Evolutionary conservation across 2,329 filamentous ascomycete genomes (phyloP).

Genomic region (Periconia sp.): DNA sequence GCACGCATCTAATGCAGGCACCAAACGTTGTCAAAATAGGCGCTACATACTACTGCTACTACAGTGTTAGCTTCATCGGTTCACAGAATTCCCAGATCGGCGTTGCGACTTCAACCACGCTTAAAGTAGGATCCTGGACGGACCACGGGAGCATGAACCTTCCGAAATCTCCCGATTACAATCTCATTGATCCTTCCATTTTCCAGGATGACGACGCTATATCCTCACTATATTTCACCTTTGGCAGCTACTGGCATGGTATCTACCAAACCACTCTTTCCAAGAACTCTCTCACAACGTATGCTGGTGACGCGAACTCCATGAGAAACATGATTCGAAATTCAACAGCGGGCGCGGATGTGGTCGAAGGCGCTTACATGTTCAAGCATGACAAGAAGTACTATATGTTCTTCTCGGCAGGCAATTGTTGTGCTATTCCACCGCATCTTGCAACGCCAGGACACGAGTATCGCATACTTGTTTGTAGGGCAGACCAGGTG

Average conservation of each 20-base stretch:
- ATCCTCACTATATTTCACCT: constrained; percentile 58
- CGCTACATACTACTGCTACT: constrained; percentile 65
- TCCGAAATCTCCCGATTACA: constrained; percentile 43
- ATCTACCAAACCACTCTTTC: constrained; percentile 65
- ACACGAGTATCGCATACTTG: constrained; percentile 67
- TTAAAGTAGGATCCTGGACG: constrained; percentile 63
- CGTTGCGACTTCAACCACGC: constrained; percentile 53
- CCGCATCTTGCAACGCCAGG: constrained; percentile 55
- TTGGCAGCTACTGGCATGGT: constrained; percentile 71
- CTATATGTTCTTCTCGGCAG: constrained; percentile 67
- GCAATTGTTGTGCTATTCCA: constrained; percentile 65
- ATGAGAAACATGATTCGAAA: constrained; percentile 27
- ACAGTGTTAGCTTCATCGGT: constrained; percentile 65
- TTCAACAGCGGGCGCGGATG: constrained; percentile 21
- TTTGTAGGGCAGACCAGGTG: constrained; percentile 61
- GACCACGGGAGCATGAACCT: constrained; percentile 60
- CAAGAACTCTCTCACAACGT: not conserved
- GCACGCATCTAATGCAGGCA: constrained; percentile 53
- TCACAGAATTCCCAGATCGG: constrained; percentile 67
- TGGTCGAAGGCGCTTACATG: constrained; percentile 60
- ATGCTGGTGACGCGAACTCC: not conserved
- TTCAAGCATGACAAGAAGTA: constrained; percentile 59
- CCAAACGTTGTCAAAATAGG: constrained; percentile 66
- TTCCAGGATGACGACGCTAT: constrained; percentile 41
- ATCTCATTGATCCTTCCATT: constrained; percentile 58